Conservation (phyloP, 768 basidiomycete genomes). For the Termitomyces eurrhizus region DNA sequence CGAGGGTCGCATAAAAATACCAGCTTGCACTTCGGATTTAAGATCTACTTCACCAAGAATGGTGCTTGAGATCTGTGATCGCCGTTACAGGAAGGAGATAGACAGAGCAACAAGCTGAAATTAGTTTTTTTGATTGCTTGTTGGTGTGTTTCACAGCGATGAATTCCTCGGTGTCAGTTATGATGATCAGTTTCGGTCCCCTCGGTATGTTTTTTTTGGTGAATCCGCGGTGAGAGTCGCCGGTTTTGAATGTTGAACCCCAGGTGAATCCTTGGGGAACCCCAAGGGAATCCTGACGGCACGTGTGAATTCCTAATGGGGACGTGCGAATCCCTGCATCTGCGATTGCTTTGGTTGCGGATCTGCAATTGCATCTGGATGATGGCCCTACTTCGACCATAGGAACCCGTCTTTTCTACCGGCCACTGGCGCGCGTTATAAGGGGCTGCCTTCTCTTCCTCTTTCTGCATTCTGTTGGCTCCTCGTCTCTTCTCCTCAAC, state of each 20-base stretch:
- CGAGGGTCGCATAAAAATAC: not conserved
- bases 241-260: constrained; percentile 2
- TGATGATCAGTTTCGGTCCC: not conserved
- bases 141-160: not conserved
- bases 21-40: not conserved
- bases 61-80: not conserved
- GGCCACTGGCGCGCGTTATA: constrained; percentile 20
- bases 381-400: constrained; percentile 21
- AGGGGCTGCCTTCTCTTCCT: constrained; percentile 23
- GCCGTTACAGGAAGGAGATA: not conserved
- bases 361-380: constrained; percentile 26
- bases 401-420: constrained; percentile 23
- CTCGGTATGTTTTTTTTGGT: constrained; percentile 7
- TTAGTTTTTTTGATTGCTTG: not conserved
- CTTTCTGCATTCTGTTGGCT: constrained; percentile 23
- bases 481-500: constrained; percentile 16
- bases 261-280: not conserved
- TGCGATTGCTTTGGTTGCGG: constrained; percentile 25
- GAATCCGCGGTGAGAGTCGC: constrained; percentile 7
- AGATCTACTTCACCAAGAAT: not conserved
- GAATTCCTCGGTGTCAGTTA: constrained; percentile 1
- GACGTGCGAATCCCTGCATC: constrained; percentile 17
- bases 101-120: not conserved
- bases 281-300: constrained; percentile 8
- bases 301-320: constrained; percentile 13